These are phyloP conservation scores for Verticillium dahliae DNA, from an alignment of 2,329 filamentous ascomycete species.

Conservation along the genomic window DNA sequence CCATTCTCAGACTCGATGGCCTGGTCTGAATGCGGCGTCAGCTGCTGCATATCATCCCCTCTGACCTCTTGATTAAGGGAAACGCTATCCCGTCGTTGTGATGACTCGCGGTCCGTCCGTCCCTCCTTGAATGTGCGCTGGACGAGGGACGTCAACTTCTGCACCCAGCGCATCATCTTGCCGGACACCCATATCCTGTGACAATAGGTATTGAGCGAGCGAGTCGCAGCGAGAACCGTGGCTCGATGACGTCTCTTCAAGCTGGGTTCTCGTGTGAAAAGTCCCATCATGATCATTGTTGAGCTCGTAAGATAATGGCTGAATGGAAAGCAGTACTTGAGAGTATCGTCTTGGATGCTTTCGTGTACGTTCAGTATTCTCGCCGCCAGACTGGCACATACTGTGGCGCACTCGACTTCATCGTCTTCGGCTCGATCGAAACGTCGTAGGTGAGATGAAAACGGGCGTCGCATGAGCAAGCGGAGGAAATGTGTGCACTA, in stretches of 20 bases:
- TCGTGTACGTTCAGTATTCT: constrained; percentile 6
- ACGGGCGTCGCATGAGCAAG: constrained; percentile 4
- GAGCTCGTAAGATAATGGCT: constrained; percentile 6
- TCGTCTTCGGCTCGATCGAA: not conserved
- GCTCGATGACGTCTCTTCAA: constrained; percentile 2
- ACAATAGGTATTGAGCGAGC: constrained; percentile 5
- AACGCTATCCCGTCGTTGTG: not conserved
- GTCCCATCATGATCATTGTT: constrained; percentile 6
- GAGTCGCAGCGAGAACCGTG: constrained; percentile 1
- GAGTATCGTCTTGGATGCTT: constrained; percentile 1
- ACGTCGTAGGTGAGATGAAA: not conserved
- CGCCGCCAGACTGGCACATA: constrained; percentile 4
- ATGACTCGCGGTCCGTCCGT: not conserved
- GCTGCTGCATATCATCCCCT: not conserved
- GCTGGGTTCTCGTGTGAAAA: not conserved
- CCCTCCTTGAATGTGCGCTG: not conserved
- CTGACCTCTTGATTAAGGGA: not conserved
- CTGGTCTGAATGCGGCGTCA: not conserved
- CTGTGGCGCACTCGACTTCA: constrained; percentile 2
- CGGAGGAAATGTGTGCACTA: constrained; percentile 4
- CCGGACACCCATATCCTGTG: constrained; percentile 7
- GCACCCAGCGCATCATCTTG: constrained; percentile 8
- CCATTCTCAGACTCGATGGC: not conserved
- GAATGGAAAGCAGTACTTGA: constrained; percentile 8
- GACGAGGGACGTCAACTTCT: constrained; percentile 1